phyloP scores from a whole-genome alignment of 129 eudicot genomes.

The Flaveria robusta region DNA sequence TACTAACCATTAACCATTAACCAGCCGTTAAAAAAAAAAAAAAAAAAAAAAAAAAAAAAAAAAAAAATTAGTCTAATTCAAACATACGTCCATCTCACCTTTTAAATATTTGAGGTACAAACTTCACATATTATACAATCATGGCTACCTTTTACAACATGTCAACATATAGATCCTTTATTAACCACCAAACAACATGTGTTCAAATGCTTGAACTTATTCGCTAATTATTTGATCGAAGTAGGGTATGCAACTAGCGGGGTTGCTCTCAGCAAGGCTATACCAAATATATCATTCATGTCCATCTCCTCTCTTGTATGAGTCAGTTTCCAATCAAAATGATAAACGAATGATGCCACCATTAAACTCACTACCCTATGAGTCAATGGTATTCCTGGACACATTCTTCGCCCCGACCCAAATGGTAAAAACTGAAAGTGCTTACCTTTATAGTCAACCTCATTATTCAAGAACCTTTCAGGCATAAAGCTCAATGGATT shows the following conservation, averaged over 20 bases:
- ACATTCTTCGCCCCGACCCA: background rate
- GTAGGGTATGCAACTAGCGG: slow-evolving; percentile 4
- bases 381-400: background rate
- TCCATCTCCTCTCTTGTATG: background rate
- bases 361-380: background rate
- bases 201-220: background rate
- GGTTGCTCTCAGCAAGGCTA: background rate
- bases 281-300: background rate
- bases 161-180: background rate
- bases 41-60: no score
- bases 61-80: background rate
- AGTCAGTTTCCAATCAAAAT: background rate
- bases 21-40: no score
- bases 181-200: background rate
- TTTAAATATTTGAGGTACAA: background rate
- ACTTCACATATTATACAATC: background rate
- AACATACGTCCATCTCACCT: background rate
- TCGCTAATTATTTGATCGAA: background rate
- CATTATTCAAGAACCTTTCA: background rate
- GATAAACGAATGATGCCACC: background rate
- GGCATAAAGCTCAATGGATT: slow-evolving; percentile 5
- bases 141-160: background rate
- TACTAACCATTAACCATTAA: no score
- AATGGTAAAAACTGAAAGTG: background rate
- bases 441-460: background rate